Evolutionary conservation across 805 yeast species (phyloP).

Genomic region (Zygosaccharomyces gambellarensis): DNA sequence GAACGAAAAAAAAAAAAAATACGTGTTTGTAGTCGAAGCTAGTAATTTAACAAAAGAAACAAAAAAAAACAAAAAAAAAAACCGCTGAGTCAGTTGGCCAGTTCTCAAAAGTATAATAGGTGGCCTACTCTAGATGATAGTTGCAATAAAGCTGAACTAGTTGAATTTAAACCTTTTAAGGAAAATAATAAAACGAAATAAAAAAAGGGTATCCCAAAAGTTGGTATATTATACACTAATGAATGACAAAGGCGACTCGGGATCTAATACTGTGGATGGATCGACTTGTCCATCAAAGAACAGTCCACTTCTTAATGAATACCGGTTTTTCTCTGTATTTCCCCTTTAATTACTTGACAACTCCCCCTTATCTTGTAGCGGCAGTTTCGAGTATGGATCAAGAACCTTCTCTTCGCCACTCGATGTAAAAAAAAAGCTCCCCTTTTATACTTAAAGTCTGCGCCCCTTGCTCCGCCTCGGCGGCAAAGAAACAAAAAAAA

Average conservation of each 20-base stretch:
- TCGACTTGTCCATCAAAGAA: not conserved
- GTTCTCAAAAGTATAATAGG: not conserved
- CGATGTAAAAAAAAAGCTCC: not conserved
- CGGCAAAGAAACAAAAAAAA: not conserved
- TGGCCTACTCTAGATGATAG: not conserved
- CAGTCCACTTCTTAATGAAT: not conserved
- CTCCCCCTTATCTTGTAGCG: not conserved
- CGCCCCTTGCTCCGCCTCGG: constrained; percentile 7
- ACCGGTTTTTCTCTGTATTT: not conserved
- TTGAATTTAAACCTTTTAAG: not conserved
- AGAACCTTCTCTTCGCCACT: not conserved
- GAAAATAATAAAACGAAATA: not conserved
- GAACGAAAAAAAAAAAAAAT: not conserved
- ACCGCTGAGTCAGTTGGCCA: not conserved
- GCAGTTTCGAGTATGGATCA: not conserved
- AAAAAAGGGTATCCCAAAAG: not conserved
- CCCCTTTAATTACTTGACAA: not conserved
- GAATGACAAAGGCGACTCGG: not conserved
- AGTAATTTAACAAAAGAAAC: not conserved
- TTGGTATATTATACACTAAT: not conserved
- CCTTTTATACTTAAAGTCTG: constrained; percentile 1
- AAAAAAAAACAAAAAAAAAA: not conserved
- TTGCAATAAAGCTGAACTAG: not conserved
- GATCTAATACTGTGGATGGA: not conserved
- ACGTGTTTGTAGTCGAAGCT: not conserved